Evolutionary conservation across 306 rosid genomes (phyloP).

Genomic region (Vigna nakashimae): DNA sequence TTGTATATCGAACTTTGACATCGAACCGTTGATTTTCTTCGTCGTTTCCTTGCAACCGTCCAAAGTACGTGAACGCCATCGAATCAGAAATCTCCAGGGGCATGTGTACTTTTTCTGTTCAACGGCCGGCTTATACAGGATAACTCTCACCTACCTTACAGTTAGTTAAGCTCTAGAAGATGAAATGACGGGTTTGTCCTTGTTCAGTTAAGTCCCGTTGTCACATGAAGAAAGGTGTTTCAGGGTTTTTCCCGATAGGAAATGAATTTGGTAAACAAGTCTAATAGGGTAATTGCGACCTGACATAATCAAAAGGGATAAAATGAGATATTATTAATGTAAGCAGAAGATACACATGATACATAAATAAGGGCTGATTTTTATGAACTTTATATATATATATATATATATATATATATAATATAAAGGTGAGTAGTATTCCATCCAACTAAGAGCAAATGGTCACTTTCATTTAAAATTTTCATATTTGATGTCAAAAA

Average conservation of each 20-base stretch:
- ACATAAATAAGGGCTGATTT: conserved; percentile 36
- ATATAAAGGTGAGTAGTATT: too few species aligned
- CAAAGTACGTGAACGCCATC: conserved; percentile 17
- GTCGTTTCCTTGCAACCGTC: conserved; percentile 42
- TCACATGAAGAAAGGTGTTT: background rate
- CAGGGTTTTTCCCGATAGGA: conserved; percentile 33
- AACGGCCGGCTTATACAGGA: conserved; percentile 58
- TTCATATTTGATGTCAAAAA: background rate
- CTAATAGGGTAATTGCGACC: conserved; percentile 45
- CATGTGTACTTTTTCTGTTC: conserved; percentile 52
- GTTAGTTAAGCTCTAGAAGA: conserved; percentile 50
- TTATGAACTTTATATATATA: conserved; percentile 19
- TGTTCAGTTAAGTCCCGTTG: background rate
- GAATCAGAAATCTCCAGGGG: conserved; percentile 44
- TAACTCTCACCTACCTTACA: conserved; percentile 57
- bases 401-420: too few species aligned
- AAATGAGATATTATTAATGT: background rate
- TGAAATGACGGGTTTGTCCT: conserved; percentile 48
- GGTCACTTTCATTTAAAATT: conserved; percentile 25
- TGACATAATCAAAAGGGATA: conserved; percentile 10
- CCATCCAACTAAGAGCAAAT: background rate
- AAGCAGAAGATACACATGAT: conserved; percentile 43
- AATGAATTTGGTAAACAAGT: conserved; percentile 43
- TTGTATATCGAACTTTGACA: background rate
- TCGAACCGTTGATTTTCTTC: conserved; percentile 46